A percentile compares a stretch with the other conserved stretches of the same genome.
phyloP scores from a whole-genome alignment of 1,284 basidiomycete genomes.

The Fistulinella staudtii region DNA sequence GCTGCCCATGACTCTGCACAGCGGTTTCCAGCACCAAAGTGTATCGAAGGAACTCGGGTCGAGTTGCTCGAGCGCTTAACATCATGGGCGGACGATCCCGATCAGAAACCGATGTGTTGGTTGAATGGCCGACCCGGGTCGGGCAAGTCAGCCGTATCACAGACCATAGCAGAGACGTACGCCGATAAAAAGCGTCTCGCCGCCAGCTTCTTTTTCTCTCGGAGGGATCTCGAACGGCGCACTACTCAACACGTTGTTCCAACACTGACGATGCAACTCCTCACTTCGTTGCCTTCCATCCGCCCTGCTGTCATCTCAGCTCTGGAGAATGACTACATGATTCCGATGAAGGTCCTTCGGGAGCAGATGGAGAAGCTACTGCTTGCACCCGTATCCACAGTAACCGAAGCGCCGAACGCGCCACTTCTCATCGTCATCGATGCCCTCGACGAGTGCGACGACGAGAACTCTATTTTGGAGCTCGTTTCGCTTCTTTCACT shows the following conservation, averaged over 20 bases:
- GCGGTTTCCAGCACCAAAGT: conserved; percentile 21
- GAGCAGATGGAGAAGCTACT: conserved; percentile 22
- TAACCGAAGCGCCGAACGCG: not conserved
- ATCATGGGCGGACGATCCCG: conserved; percentile 14
- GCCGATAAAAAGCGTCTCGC: too few relatives aligned
- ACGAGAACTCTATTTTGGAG: conserved; percentile 15
- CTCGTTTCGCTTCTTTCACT: conserved; percentile 14
- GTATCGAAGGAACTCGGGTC: conserved; percentile 21
- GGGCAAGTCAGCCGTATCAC: too few relatives aligned
- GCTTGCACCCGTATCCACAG: conserved; percentile 10
- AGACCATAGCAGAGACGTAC: too few relatives aligned
- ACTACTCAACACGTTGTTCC: conserved; percentile 15
- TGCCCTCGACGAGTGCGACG: conserved; percentile 23
- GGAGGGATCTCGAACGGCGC: conserved; percentile 16
- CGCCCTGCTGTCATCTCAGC: conserved; percentile 13
- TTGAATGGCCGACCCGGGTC: conserved; percentile 18
- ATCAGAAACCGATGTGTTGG: conserved; percentile 16
- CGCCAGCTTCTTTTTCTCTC: too few relatives aligned
- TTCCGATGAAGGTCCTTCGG: conserved; percentile 20
- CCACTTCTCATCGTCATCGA: conserved; percentile 16
- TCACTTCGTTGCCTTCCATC: conserved; percentile 9
- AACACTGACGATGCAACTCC: conserved; percentile 12
- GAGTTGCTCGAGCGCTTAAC: conserved; percentile 16
- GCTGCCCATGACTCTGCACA: conserved; percentile 18
- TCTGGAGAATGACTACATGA: conserved; percentile 16